Evolutionary conservation across 768 basidiomycete species (phyloP).

Genomic region (Butyriboletus loyo): DNA sequence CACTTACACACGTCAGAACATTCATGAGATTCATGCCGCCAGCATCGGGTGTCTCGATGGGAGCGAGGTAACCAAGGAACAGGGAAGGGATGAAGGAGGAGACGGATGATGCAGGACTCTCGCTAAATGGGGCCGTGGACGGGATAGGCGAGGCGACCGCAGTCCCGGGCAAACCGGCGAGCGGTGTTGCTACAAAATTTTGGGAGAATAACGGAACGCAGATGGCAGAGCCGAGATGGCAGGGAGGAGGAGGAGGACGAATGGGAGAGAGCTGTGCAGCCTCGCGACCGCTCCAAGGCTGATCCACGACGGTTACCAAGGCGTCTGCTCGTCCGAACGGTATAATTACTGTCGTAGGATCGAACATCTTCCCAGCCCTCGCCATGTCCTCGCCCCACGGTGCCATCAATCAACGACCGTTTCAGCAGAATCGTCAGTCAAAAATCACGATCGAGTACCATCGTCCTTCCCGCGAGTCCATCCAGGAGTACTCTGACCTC

Average conservation of each 20-base stretch:
- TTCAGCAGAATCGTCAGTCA: constrained; percentile 47
- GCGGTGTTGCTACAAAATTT: too few relatives aligned
- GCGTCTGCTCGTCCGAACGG: background rate
- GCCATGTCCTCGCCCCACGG: constrained; percentile 26
- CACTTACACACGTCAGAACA: background rate
- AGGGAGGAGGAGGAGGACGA: too few relatives aligned
- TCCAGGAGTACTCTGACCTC: constrained; percentile 75
- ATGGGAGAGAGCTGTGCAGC: too few relatives aligned
- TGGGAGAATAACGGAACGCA: too few relatives aligned
- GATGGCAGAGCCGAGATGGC: too few relatives aligned
- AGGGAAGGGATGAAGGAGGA: background rate
- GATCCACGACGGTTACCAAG: background rate
- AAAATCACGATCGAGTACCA: constrained; percentile 76
- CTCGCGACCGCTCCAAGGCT: background rate
- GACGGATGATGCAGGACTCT: too few relatives aligned
- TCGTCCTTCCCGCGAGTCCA: constrained; percentile 68
- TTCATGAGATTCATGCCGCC: constrained; percentile 12
- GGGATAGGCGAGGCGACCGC: too few relatives aligned
- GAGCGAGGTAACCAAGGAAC: constrained; percentile 7
- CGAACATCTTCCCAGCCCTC: background rate
- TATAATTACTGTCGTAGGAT: background rate
- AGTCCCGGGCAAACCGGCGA: too few relatives aligned
- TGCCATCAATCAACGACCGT: constrained; percentile 46
- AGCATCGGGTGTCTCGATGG: constrained; percentile 6
- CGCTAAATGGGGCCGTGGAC: too few relatives aligned